Conservation (phyloP, 805 yeast genomes). For the Barnettozyma californica region DNA sequence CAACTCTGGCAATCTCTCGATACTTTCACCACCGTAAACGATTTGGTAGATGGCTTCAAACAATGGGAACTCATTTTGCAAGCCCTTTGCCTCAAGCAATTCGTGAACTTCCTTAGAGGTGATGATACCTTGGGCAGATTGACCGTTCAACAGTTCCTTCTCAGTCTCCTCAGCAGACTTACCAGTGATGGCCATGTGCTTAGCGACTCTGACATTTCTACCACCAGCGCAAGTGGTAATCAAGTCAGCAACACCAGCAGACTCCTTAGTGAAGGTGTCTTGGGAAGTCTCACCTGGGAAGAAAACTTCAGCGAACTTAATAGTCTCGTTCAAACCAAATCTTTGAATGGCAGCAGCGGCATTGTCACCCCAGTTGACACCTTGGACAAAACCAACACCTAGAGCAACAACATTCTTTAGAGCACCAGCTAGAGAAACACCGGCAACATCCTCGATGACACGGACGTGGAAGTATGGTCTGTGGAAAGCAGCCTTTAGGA, state of each 20-base stretch:
- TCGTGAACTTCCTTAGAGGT: conserved; percentile 91
- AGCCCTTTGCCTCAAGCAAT: conserved; percentile 27
- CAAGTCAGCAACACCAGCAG: conserved; percentile 97
- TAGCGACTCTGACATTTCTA: conserved; percentile 89
- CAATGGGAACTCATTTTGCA: conserved; percentile 63
- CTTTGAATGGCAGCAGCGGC: conserved; percentile 98
- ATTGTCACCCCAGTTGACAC: conserved; percentile 98
- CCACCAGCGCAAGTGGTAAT: conserved; percentile 98
- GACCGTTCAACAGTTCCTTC: conserved; percentile 84
- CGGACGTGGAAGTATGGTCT: conserved; percentile 97
- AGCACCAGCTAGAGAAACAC: conserved; percentile 96
- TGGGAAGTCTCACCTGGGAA: conserved; percentile 45
- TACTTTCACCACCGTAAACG: conserved; percentile 66
- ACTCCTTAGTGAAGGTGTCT: conserved; percentile 84
- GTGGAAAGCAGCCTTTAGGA: conserved; percentile 84
- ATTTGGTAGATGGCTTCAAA: conserved; percentile 70
- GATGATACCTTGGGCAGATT: conserved; percentile 92
- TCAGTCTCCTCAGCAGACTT: conserved; percentile 79
- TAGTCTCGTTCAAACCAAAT: conserved; percentile 87
- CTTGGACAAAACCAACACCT: conserved; percentile 96
- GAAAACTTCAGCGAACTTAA: conserved; percentile 76
- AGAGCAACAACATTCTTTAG: conserved; percentile 93
- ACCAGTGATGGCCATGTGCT: conserved; percentile 74
- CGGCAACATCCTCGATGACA: conserved; percentile 89
- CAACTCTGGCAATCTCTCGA: conserved; percentile 69